Conservation (phyloP, 345 rosid genomes). For the Eucalyptus rudis region DNA sequence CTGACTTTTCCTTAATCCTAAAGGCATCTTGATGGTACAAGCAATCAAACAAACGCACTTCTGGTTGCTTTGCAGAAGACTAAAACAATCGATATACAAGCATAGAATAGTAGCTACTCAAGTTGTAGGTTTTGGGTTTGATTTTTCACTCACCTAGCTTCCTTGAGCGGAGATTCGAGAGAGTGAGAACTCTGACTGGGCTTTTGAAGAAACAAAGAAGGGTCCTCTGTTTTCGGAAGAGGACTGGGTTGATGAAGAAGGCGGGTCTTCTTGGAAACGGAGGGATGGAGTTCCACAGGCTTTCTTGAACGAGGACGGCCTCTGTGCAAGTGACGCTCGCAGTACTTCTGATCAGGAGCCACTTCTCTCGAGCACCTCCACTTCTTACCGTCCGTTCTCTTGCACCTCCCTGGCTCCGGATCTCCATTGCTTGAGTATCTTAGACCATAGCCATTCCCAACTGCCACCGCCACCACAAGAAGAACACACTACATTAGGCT, state of each 20-base stretch:
- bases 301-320: slow-evolving; percentile 99
- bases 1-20: not conserved
- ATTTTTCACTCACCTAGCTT: not conserved
- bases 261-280: slow-evolving; percentile 13
- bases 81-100: not conserved
- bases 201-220: not conserved
- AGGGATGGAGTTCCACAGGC: slow-evolving; percentile 64
- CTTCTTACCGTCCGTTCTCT: slow-evolving; percentile 82
- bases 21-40: not conserved
- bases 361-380: slow-evolving; percentile 86
- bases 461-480: not conserved
- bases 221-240: not conserved
- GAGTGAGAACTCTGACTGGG: not conserved
- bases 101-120: not conserved
- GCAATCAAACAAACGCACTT: not conserved
- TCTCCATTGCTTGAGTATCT: slow-evolving; percentile 30
- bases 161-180: not conserved
- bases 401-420: slow-evolving; percentile 71
- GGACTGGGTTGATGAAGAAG: not conserved
- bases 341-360: slow-evolving; percentile 65
- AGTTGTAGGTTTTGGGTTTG: not conserved
- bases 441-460: slow-evolving; percentile 12
- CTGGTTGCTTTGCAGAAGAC: not conserved
- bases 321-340: slow-evolving; percentile 79
- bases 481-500: not conserved